Percentiles rank a stretch among this genome's conserved stretches.
Evolutionary conservation across 306 rosid genomes (phyloP).

Genomic region (Astragalus membranaceus): DNA sequence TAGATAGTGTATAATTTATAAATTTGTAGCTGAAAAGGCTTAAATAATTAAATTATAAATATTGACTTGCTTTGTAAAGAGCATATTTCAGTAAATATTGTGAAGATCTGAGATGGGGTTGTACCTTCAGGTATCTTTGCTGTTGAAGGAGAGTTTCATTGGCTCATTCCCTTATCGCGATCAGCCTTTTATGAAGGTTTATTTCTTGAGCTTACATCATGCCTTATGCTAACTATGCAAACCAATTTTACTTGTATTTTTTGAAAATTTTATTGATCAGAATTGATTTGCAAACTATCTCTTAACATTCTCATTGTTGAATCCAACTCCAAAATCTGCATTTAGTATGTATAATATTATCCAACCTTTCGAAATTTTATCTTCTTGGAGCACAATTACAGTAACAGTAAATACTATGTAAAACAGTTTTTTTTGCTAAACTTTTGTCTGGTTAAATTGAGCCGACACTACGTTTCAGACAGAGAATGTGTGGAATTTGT

Average conservation of each 20-base stretch:
- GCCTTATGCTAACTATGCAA: not conserved
- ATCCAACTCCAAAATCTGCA: not conserved
- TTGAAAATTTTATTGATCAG: not conserved
- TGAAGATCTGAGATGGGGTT: slow-evolving; percentile 23
- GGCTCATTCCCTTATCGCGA: slow-evolving; percentile 84
- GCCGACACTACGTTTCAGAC: not conserved
- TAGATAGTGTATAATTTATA: not conserved
- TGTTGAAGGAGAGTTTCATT: slow-evolving; percentile 94
- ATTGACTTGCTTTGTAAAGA: not conserved
- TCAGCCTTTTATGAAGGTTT: slow-evolving; percentile 91
- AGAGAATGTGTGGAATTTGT: not conserved
- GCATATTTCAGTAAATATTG: slow-evolving; percentile 6
- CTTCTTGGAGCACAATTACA: not conserved
- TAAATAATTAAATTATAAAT: not conserved
- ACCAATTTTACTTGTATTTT: not conserved
- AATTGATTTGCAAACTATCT: not conserved
- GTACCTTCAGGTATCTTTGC: slow-evolving; percentile 76
- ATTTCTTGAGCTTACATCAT: slow-evolving; percentile 25
- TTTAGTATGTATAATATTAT: not conserved
- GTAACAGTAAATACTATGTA: not conserved
- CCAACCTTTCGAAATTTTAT: not conserved
- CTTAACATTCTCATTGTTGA: not conserved
- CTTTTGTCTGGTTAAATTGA: not conserved
- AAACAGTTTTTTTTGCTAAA: not conserved
- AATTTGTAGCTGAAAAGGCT: not conserved